These are phyloP conservation scores for Gnetum montanum DNA, from an alignment of 75 land plant genomes.

Conservation along the genomic window DNA sequence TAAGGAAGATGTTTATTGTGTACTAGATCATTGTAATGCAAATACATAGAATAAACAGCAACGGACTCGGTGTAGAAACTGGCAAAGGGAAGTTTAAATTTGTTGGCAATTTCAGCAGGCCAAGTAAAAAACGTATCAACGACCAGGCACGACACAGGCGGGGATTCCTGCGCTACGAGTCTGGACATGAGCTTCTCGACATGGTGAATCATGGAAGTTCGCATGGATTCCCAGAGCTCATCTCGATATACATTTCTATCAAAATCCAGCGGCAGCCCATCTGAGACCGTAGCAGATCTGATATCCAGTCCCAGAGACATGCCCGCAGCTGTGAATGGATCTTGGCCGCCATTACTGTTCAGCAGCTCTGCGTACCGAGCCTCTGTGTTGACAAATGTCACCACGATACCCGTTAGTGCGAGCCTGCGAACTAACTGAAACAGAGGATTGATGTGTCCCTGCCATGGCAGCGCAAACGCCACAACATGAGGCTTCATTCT, in stretches of 20 bases:
- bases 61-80: constrained; percentile 40
- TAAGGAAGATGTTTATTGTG: constrained; percentile 15
- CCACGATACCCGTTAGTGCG: constrained; percentile 31
- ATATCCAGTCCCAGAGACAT: constrained; percentile 25
- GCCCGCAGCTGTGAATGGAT: constrained; percentile 14
- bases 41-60: constrained; percentile 22
- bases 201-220: constrained; percentile 19
- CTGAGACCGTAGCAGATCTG: constrained; percentile 21
- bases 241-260: constrained; percentile 30
- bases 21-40: constrained; percentile 21
- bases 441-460: constrained; percentile 38
- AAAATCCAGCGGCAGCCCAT: constrained; percentile 29
- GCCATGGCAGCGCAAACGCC: constrained; percentile 17
- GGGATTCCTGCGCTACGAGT: not conserved
- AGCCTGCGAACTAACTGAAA: constrained; percentile 33
- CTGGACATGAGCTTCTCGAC: constrained; percentile 22
- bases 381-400: constrained; percentile 47
- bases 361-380: constrained; percentile 12
- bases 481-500: constrained; percentile 18
- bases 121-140: constrained; percentile 34
- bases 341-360: not conserved
- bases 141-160: constrained; percentile 9
- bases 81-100: constrained; percentile 17
- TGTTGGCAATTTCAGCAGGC: constrained; percentile 18
- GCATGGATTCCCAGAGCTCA: constrained; percentile 14